Base-by-base conservation (phyloP, 1,284 basidiomycete genomes). In the Irpex rosettiformis region DNA sequence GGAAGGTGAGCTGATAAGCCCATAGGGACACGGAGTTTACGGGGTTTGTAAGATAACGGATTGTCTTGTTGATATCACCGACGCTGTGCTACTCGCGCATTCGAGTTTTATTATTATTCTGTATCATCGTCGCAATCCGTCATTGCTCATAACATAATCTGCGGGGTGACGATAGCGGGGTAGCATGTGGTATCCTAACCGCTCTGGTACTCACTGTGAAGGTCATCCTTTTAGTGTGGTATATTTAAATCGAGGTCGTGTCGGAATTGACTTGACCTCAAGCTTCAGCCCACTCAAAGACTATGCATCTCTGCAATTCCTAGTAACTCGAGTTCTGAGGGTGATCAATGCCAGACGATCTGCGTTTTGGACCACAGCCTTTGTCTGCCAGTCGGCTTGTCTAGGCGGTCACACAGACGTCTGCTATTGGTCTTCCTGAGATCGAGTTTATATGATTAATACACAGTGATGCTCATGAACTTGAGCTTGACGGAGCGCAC, bases 281-380 rank as follows among this genome's bases (percentile, higher is more conserved):
- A n/a, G n/a, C n/a, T n/a, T n/a, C n/a, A n/a, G n/a, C n/a, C n/a
- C n/a, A n/a, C n/a, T n/a, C n/a, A n/a, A n/a, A n/a, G n/a, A n/a
- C n/a, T n/a, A n/a, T n/a, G n/a, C n/a, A n/a, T n/a, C n/a, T n/a
- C n/a, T n/a, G n/a, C n/a, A n/a, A n/a, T n/a, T n/a, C n/a, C n/a
- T n/a, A n/a, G n/a, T n/a, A n/a, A n/a, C 33, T 37, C 33, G 33
- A 37, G 33, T 37, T 57, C 61, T 33, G 61, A 62, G 61, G 61
- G 61, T 60, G 61, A 62, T 60, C 61, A 62, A 62, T 60, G 61
- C 61, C 61, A 60, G 58, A 58, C 56, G 61, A 49, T 22, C 45
- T 47, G 51, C 28, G 25, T 27, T 18, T 37, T 37, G 33, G 21
- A 24, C n/a, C 52, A 29, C 43, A 30, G 49, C 48, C 52, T 37